These are phyloP conservation scores for Colletotrichum liaoningense DNA, from an alignment of 2,329 filamentous ascomycete species.

Conservation along the genomic window DNA sequence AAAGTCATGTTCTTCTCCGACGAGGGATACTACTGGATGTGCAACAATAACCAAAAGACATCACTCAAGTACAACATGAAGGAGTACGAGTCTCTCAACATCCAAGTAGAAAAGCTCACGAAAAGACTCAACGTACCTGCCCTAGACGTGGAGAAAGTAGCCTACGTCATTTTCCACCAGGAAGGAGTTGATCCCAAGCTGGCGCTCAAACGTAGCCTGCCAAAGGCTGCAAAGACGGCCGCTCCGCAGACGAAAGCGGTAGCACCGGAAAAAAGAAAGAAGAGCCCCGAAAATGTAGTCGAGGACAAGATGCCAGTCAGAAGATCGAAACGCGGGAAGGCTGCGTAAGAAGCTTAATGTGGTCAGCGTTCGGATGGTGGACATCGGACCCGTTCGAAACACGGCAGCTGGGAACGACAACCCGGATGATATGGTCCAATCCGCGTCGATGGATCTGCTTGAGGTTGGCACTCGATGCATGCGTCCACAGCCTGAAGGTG, in stretches of 20 bases:
- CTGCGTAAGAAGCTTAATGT: conserved; percentile 31
- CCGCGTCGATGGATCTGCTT: conserved; percentile 36
- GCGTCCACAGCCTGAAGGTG: neutral
- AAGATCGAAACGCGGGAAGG: conserved; percentile 43
- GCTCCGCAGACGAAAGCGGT: conserved; percentile 23
- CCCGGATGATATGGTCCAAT: conserved; percentile 30
- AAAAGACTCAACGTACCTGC: conserved; percentile 65
- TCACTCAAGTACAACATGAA: conserved; percentile 76
- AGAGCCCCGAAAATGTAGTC: conserved; percentile 28
- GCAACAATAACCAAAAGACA: conserved; percentile 60
- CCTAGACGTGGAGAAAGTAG: conserved; percentile 76
- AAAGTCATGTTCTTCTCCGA: conserved; percentile 82
- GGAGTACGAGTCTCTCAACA: conserved; percentile 72
- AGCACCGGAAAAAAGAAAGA: conserved; percentile 39
- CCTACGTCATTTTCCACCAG: conserved; percentile 73
- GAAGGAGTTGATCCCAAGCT: conserved; percentile 2
- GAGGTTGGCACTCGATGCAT: neutral
- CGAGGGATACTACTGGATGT: conserved; percentile 80
- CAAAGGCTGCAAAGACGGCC: neutral
- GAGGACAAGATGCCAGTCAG: conserved; percentile 38
- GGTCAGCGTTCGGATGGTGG: conserved; percentile 6
- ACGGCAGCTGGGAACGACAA: neutral
- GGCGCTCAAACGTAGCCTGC: neutral
- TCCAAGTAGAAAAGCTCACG: conserved; percentile 54
- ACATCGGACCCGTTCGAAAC: neutral